Percentiles rank a stretch among this genome's conserved stretches.
These are phyloP conservation scores for Russula sp. DNA, from an alignment of 768 basidiomycete species.

Conservation along the genomic window DNA sequence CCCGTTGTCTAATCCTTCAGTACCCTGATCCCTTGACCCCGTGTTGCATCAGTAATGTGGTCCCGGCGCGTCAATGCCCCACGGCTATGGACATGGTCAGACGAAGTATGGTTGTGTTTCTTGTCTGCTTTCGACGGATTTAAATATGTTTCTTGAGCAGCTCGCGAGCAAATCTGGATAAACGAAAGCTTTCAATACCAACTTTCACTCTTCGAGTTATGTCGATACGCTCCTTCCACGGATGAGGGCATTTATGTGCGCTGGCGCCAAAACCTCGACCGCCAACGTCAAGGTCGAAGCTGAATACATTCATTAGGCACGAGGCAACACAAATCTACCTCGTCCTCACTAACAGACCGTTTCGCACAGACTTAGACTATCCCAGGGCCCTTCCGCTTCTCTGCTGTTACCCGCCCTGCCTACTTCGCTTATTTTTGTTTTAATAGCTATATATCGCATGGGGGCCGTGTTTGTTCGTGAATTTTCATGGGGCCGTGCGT, in stretches of 20 bases:
- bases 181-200: constrained; percentile 28
- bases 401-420: no score
- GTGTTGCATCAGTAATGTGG: constrained; percentile 27
- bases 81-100: constrained; percentile 27
- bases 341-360: neutral
- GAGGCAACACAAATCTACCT: neutral
- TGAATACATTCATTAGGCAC: constrained; percentile 5
- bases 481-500: neutral
- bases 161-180: constrained; percentile 31
- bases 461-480: neutral
- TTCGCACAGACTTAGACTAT: neutral
- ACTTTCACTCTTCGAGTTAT: constrained; percentile 30
- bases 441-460: neutral
- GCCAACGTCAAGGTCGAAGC: constrained; percentile 1
- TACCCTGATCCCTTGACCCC: neutral
- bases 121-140: neutral
- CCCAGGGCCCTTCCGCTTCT: neutral
- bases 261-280: constrained; percentile 27
- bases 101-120: constrained; percentile 22
- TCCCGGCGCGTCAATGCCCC: constrained; percentile 24
- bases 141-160: constrained; percentile 8
- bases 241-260: constrained; percentile 30
- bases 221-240: constrained; percentile 26
- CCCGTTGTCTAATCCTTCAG: neutral
- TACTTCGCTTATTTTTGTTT: neutral